These are phyloP conservation scores for Xylaria digitata DNA, from an alignment of 2,329 filamentous ascomycete species.

Conservation along the genomic window DNA sequence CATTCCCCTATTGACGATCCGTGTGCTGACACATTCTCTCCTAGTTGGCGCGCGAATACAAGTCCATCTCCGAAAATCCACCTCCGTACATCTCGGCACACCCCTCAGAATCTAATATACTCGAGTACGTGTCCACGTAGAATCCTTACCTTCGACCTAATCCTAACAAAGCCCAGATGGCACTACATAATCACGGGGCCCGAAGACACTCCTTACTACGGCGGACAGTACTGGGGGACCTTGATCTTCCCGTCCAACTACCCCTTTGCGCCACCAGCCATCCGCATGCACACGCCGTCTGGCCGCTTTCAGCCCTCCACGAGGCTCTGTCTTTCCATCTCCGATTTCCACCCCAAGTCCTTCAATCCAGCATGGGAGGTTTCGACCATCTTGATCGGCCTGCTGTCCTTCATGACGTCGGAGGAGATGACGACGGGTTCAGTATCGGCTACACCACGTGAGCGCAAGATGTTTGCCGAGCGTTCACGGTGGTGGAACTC, in stretches of 20 bases:
- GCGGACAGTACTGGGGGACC: conserved; percentile 98
- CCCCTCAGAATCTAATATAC: conserved; percentile 89
- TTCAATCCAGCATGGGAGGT: conserved; percentile 99
- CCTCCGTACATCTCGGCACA: conserved; percentile 91
- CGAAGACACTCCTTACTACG: conserved; percentile 91
- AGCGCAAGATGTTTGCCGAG: conserved; percentile 81
- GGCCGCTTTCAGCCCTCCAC: conserved; percentile 95
- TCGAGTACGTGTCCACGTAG: conserved; percentile 72
- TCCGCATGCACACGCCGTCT: conserved; percentile 98
- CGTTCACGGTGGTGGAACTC: conserved; percentile 96
- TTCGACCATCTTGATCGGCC: conserved; percentile 91
- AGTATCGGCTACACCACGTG: conserved; percentile 78
- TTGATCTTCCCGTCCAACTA: conserved; percentile 96
- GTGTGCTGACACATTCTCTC: conserved; percentile 42
- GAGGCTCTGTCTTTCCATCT: conserved; percentile 93
- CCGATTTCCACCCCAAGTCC: conserved; percentile 96
- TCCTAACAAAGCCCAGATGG: conserved; percentile 68
- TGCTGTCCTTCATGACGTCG: conserved; percentile 97
- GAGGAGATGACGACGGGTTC: conserved; percentile 99
- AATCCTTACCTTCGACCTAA: conserved; percentile 22
- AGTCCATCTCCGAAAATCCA: conserved; percentile 75
- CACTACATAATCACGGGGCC: conserved; percentile 96
- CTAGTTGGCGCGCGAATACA: conserved; percentile 72
- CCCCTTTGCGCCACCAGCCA: conserved; percentile 95
- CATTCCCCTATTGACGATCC: neutral